A percentile compares a stretch with the other conserved stretches of the same genome.
These are phyloP conservation scores for Pyrus hybrid DNA, from an alignment of 331 rosid species.

Conservation along the genomic window DNA sequence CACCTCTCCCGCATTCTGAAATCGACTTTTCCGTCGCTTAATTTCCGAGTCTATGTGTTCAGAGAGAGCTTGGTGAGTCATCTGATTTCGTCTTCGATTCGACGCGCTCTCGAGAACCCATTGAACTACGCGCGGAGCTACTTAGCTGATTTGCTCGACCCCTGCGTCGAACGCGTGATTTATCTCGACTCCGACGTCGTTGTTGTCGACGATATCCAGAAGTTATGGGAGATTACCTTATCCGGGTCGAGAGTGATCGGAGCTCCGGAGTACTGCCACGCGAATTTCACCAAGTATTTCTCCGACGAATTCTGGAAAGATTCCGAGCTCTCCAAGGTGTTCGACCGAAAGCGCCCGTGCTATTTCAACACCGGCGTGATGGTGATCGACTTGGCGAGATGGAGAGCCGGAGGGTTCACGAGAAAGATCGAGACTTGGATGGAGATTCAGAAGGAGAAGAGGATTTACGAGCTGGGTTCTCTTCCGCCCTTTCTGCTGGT, in stretches of 20 bases:
- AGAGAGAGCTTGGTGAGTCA: conserved; percentile 31
- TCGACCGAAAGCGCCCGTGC: conserved; percentile 50
- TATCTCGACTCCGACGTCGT: conserved; percentile 82
- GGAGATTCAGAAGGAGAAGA: conserved; percentile 70
- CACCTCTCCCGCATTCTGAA: conserved; percentile 26
- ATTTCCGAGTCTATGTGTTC: conserved; percentile 50
- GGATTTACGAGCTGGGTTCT: conserved; percentile 84
- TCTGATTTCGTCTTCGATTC: conserved; percentile 77
- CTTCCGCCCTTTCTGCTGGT: conserved; percentile 77
- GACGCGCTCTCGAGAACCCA: conserved; percentile 73
- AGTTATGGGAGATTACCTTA: conserved; percentile 49
- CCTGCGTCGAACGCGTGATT: conserved; percentile 58
- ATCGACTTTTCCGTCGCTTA: conserved; percentile 53
- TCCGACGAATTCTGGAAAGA: conserved; percentile 64
- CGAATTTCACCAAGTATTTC: conserved; percentile 64
- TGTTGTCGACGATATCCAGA: conserved; percentile 66
- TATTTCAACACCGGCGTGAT: conserved; percentile 97
- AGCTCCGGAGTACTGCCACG: conserved; percentile 85
- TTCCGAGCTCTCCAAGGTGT: conserved; percentile 32
- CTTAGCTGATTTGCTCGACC: conserved; percentile 64
- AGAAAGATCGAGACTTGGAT: conserved; percentile 80
- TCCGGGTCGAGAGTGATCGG: conserved; percentile 48
- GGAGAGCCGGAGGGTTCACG: conserved; percentile 69
- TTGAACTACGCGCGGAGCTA: conserved; percentile 89
- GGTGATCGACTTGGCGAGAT: conserved; percentile 67